Evolutionary conservation across 371 early-diverging fungal species (phyloP), one percentile per base, ranked within the genome.

Genomic region (Mortierella sp.): DNA sequence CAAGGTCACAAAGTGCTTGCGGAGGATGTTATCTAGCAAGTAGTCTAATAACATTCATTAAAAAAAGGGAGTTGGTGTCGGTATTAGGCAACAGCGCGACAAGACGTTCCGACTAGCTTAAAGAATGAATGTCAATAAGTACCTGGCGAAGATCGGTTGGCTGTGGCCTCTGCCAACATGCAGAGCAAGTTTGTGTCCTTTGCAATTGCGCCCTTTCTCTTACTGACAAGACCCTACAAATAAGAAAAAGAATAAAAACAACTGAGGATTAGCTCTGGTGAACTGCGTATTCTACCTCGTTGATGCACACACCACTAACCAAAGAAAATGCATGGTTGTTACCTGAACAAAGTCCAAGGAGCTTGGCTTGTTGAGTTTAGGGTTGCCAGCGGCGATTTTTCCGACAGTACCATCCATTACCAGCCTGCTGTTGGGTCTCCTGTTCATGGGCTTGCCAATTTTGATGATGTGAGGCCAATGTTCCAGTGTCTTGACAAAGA

Each of bases 391-490:
- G 28, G 40, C 48, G 10, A 75, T 43, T 31, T 87, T 83, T 8
- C 78, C 77, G 6, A 72, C 51, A 6, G 74, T 72, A 13, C 79
- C 80, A 79, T 77, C 79, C n/a, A 70, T 71, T 82, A 90, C 90
- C 89, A 86, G 34, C 44, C 64, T 76, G 69, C 37, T 76, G 64
- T 79, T 86, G 46, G 86, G 86, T 75, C 86, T 71, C 40, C 82
- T 75, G 71, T 89, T 88, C 88, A 81, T 91, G 26, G 92, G 92
- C 54, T 90, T 90, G 13, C 94, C 93, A 24, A 97, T 94, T 53
- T 95, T 91, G 74, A 98, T 93, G 75, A 95, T 91, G 86, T 98
- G 93, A 44, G 98, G 98, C 98, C 99, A 98, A 89, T 96, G 96
- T 72, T 93, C 94, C 75, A 98, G 89, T 9, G 96, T 94, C 81